These are phyloP conservation scores for Henningerozyma blattae DNA, from an alignment of 805 yeast genomes.

Conservation along the genomic window DNA sequence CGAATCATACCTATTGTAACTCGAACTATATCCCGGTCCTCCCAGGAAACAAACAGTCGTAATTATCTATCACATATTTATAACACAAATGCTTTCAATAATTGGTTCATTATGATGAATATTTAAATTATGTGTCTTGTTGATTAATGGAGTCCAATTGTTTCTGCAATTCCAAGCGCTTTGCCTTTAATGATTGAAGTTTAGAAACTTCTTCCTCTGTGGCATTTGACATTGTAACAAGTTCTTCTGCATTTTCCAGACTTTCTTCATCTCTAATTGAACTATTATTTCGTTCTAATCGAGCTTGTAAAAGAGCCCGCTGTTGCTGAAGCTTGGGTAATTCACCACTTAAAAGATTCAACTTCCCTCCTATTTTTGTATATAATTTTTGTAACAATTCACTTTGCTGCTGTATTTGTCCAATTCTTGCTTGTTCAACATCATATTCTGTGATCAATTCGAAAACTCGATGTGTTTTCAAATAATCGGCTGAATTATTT, in stretches of 20 bases:
- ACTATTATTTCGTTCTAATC: not conserved
- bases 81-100: slow-evolving; percentile 13
- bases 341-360: slow-evolving; percentile 10
- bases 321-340: slow-evolving; percentile 14
- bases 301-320: not conserved
- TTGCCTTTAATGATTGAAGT: slow-evolving; percentile 14
- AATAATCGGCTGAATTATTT: not conserved
- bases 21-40: no score
- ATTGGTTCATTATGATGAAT: slow-evolving; percentile 12
- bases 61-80: no score
- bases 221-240: slow-evolving; percentile 22
- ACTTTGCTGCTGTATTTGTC: slow-evolving; percentile 8
- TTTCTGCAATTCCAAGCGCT: slow-evolving; percentile 11
- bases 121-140: no score
- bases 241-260: slow-evolving; percentile 13
- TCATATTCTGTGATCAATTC: slow-evolving; percentile 24
- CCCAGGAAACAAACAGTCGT: no score
- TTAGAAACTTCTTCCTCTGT: slow-evolving; percentile 22
- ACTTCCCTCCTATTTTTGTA: slow-evolving; percentile 15
- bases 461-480: slow-evolving; percentile 18
- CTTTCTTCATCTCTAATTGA: slow-evolving; percentile 3
- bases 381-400: slow-evolving; percentile 24
- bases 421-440: slow-evolving; percentile 22
- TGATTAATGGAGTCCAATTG: slow-evolving; percentile 3
- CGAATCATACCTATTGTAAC: no score